Percentiles rank a stretch among this genome's conserved stretches.
Conservation (phyloP, 2,329 filamentous ascomycete genomes). For the Botrytis hyacinthi region DNA sequence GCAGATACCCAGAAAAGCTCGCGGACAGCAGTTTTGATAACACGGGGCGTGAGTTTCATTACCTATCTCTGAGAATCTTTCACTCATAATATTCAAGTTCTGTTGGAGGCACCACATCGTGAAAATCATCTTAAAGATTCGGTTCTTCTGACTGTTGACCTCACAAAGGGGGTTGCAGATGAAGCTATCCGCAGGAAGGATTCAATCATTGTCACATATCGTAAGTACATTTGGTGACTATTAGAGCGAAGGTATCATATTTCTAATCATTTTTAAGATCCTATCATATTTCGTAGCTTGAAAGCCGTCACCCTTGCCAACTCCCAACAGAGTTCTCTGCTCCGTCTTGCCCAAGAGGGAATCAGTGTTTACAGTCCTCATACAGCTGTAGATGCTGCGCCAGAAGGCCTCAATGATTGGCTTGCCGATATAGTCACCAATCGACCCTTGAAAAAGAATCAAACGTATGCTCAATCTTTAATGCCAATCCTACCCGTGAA, state of each 20-base stretch:
- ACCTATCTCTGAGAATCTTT: neutral
- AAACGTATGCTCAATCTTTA: conserved; percentile 14
- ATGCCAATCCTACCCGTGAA: neutral
- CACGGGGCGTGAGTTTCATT: conserved; percentile 61
- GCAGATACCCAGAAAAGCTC: conserved; percentile 81
- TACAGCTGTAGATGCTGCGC: conserved; percentile 87
- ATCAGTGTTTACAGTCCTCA: conserved; percentile 96
- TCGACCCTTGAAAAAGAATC: conserved; percentile 7
- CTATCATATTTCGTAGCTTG: conserved; percentile 91
- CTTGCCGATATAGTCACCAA: conserved; percentile 76
- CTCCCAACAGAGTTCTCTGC: conserved; percentile 80
- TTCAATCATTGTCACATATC: conserved; percentile 85
- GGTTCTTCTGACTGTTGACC: conserved; percentile 81
- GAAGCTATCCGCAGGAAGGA: conserved; percentile 79
- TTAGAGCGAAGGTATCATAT: neutral
- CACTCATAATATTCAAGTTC: conserved; percentile 46
- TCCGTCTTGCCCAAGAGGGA: conserved; percentile 78
- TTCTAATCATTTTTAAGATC: conserved; percentile 56
- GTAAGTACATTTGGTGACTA: conserved; percentile 48
- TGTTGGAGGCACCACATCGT: conserved; percentile 67
- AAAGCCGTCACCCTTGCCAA: conserved; percentile 84
- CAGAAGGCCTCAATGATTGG: conserved; percentile 88
- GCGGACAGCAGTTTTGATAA: conserved; percentile 95
- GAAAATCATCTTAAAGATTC: conserved; percentile 59
- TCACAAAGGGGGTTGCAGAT: conserved; percentile 83